phyloP scores from a whole-genome alignment of 2,329 filamentous ascomycete species.

The Escovopsis sp. region DNA sequence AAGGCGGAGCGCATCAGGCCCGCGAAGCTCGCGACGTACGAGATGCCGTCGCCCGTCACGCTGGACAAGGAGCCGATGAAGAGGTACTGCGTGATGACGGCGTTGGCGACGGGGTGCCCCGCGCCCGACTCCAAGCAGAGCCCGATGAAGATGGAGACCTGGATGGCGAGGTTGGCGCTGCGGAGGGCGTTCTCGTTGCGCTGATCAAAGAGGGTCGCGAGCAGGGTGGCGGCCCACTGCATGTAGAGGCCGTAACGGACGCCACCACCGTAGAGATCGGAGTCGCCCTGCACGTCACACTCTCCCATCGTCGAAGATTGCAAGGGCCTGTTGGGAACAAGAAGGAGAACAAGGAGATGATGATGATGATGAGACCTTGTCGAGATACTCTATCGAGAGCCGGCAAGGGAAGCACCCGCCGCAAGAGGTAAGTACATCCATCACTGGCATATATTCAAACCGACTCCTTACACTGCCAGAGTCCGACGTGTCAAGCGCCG shows the following conservation, averaged over 20 bases:
- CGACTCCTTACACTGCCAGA: no score
- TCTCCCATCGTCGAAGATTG: not conserved
- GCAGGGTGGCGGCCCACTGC: conserved; percentile 12
- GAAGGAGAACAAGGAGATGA: not conserved
- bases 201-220: conserved; percentile 11
- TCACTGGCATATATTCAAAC: no score
- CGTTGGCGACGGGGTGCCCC: conserved; percentile 6
- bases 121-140: conserved; percentile 12
- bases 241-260: conserved; percentile 14
- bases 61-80: conserved; percentile 14
- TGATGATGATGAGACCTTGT: not conserved
- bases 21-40: conserved; percentile 8
- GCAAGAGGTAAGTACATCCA: no score
- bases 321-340: no score
- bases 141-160: conserved; percentile 14
- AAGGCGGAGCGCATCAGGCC: conserved; percentile 11
- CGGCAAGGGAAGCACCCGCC: no score
- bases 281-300: conserved; percentile 8
- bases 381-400: no score
- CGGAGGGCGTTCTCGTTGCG: conserved; percentile 9
- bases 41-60: conserved; percentile 12
- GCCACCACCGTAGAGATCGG: conserved; percentile 15
- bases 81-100: conserved; percentile 13
- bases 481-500: no score
- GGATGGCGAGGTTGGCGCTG: conserved; percentile 17